Evolutionary conservation across 352 stramenopile species (phyloP), one percentile per base, ranked within the genome.

Genomic region (Phytophthora sp.): DNA sequence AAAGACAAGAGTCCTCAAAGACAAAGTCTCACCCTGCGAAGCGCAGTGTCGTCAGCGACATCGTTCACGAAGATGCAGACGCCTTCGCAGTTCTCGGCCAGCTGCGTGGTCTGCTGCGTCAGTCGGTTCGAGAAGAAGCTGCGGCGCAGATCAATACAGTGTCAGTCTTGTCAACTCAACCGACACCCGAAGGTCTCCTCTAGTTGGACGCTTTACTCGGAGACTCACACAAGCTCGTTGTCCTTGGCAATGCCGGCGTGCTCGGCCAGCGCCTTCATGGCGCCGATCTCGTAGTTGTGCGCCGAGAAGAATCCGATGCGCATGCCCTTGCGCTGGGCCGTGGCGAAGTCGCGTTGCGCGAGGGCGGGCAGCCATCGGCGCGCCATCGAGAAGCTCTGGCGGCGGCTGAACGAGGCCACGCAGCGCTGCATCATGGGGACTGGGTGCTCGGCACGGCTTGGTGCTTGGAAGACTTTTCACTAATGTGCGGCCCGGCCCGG

Each of bases 61-160:
- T 96, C 87, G 62, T 94, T 96, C 37, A 96, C 87, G 60, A 94
- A 96, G 57, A 92, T 87, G 28, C 84, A 74, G 50, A 88, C 79
- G 42, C 20, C 77, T 31, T 92, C 80, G 42, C 73, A 88, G 28
- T 77, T 76, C 9, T 75, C 59, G 0, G 82, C 78, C 41, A 92
- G 62, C 42, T 74, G 56, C 10, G 78, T 81, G 5, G 76, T 89
- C 52, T 82, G 66, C 20, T 69, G 60, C 30, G 57, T 87, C 13
- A 91, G 55, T 39, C 79, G 79, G 56, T 79, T 80, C 27, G 71
- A 62, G 48, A 88, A 88, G 69, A 88, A 90, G 9, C 76, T 87
- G 32, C 23, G 35, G 32, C 17, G 15, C 9, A 3, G 7, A 32
- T 10, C n/a, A 18, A 49, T 5, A 12, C 10, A 34, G 13, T 10